These are phyloP conservation scores for Metschnikowia reukaufii DNA, from an alignment of 805 yeast genomes.

Conservation along the genomic window DNA sequence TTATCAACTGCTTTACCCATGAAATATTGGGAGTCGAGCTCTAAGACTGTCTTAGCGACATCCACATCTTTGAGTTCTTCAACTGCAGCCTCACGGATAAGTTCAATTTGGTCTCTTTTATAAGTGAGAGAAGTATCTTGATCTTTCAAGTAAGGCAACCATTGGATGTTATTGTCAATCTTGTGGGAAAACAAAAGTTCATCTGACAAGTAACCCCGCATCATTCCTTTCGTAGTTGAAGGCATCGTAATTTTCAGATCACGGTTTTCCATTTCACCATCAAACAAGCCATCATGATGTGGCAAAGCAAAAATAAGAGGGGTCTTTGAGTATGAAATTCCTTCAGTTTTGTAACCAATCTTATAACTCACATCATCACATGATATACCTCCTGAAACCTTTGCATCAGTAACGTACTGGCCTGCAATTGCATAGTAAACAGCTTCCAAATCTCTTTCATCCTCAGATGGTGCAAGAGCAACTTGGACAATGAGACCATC, in stretches of 20 bases:
- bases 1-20: constrained; percentile 46
- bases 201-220: constrained; percentile 47
- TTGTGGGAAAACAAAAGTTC: constrained; percentile 38
- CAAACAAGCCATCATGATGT: constrained; percentile 56
- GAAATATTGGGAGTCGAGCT: constrained; percentile 45
- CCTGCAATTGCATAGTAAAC: constrained; percentile 71
- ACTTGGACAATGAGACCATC: constrained; percentile 51
- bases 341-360: constrained; percentile 49
- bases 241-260: constrained; percentile 46
- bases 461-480: constrained; percentile 42
- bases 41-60: constrained; percentile 39
- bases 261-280: constrained; percentile 25
- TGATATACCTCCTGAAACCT: constrained; percentile 46
- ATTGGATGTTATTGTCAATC: constrained; percentile 40
- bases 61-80: constrained; percentile 45
- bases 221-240: constrained; percentile 55
- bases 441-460: constrained; percentile 28
- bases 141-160: constrained; percentile 46
- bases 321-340: constrained; percentile 48
- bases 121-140: constrained; percentile 35
- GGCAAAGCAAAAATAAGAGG: constrained; percentile 65
- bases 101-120: constrained; percentile 43
- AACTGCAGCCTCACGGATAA: constrained; percentile 47
- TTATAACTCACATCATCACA: constrained; percentile 49
- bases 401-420: constrained; percentile 53